A percentile compares a stretch with the other conserved stretches of the same genome.
Evolutionary conservation across 2,329 filamentous ascomycete genomes (phyloP).

Genomic region (Capronia coronata): DNA sequence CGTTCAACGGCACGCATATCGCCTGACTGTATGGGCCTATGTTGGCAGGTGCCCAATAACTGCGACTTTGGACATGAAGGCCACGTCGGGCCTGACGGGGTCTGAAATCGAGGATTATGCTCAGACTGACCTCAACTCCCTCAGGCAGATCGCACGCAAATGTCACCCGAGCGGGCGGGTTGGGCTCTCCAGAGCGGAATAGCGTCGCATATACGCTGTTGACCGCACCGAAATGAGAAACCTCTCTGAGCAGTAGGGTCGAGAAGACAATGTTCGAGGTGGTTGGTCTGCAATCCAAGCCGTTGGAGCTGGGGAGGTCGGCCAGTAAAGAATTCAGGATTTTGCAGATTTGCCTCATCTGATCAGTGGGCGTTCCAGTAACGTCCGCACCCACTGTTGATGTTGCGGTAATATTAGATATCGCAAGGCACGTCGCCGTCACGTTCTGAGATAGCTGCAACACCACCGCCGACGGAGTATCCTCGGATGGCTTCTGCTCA

Average conservation of each 20-base stretch:
- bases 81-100: slow-evolving; percentile 38
- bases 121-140: slow-evolving; percentile 56
- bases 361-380: slow-evolving; percentile 6
- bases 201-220: slow-evolving; percentile 70
- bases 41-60: slow-evolving; percentile 97
- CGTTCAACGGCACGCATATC: slow-evolving; percentile 48
- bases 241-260: slow-evolving; percentile 66
- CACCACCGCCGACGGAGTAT: not conserved
- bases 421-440: slow-evolving; percentile 5
- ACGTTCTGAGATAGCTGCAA: slow-evolving; percentile 5
- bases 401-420: slow-evolving; percentile 13
- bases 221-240: slow-evolving; percentile 69
- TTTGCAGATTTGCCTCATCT: slow-evolving; percentile 18
- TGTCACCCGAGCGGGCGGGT: slow-evolving; percentile 78
- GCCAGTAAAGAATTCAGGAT: slow-evolving; percentile 6
- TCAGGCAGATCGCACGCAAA: slow-evolving; percentile 62
- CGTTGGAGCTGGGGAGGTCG: not conserved
- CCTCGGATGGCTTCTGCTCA: not conserved
- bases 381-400: not conserved
- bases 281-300: not conserved
- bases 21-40: slow-evolving; percentile 97
- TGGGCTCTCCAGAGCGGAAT: slow-evolving; percentile 59
- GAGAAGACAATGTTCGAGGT: slow-evolving; percentile 39
- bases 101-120: slow-evolving; percentile 42
- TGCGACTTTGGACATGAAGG: slow-evolving; percentile 85